Evolutionary conservation across 176 grass and related monocot genomes (phyloP), one percentile per base, ranked within the genome.

Genomic region (Sorghum bicolor): DNA sequence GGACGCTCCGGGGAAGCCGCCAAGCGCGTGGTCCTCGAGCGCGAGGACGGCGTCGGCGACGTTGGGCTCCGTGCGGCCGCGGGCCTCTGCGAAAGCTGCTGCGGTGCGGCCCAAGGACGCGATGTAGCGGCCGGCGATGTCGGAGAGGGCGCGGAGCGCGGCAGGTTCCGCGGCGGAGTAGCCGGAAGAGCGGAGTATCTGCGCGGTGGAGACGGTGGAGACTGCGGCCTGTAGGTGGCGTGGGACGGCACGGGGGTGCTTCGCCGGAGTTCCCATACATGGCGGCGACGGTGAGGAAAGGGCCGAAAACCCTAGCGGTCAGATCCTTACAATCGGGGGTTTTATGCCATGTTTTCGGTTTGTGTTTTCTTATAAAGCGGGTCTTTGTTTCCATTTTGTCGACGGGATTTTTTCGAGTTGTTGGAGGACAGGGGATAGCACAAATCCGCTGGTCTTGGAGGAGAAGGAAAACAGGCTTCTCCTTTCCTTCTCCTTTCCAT

Each of bases 191-290:
- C 37, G 47, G 61, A 86, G 92, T 71, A 97, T 90, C 80, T 97
- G 86, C 24, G 83, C 61, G 10, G 86, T 68, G 80, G 86, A 74
- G n/a, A 92, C 52, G 19, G 52, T 79, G 74, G 80, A 65, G 30
- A 88, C 57, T 24, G 63, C 26, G 25, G 74, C 60, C 40, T 69
- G 40, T 25, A 86, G 48, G 55, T 40, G 30, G 20, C 30, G 29
- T 10, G 70, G 75, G 32, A 78, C 41, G 7, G 2, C 58, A 89
- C 26, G 11, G 29, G 77, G 26, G 8, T 4, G 14, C 55, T 37
- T 91, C 48, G 82, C 64, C 15, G 87, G 83, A 80, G 76, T 48
- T 84, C 58, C 85, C 85, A 94, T 92, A 60, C 92, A 94, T 87
- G 48, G 39, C 72, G 74, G 73, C 44, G 17, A 82, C 61, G 52